Evolutionary conservation across 768 basidiomycete genomes (phyloP).

Genomic region (Hydnum rufescens): DNA sequence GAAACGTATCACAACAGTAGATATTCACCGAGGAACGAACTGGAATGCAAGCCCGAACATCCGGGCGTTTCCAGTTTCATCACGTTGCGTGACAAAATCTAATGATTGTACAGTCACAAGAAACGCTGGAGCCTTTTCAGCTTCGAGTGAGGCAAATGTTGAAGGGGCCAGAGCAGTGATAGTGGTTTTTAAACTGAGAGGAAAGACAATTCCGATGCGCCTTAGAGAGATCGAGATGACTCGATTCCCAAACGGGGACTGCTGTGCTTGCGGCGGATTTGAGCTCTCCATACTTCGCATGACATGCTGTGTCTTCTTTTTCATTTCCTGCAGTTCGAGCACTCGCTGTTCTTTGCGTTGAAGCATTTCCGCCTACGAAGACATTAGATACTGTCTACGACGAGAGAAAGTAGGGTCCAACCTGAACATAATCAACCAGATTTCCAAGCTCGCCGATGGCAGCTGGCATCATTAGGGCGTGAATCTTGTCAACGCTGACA

Average conservation of each 20-base stretch:
- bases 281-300: slow-evolving; percentile 45
- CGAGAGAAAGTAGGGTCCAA: not conserved
- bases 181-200: slow-evolving; percentile 31
- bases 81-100: slow-evolving; percentile 48
- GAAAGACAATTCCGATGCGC: slow-evolving; percentile 80
- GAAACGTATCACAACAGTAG: not conserved
- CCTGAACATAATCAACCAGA: slow-evolving; percentile 71
- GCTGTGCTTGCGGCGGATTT: slow-evolving; percentile 5
- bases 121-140: slow-evolving; percentile 43
- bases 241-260: slow-evolving; percentile 19
- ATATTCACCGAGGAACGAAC: slow-evolving; percentile 38
- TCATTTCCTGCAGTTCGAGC: slow-evolving; percentile 62
- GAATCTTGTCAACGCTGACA: slow-evolving; percentile 49
- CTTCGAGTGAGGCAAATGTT: not conserved
- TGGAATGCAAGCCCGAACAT: slow-evolving; percentile 66
- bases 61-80: slow-evolving; percentile 56
- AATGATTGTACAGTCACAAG: slow-evolving; percentile 65
- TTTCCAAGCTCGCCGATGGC: slow-evolving; percentile 83
- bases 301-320: slow-evolving; percentile 54
- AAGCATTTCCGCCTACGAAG: slow-evolving; percentile 47
- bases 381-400: slow-evolving; percentile 11
- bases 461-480: slow-evolving; percentile 87
- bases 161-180: slow-evolving; percentile 30
- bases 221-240: slow-evolving; percentile 21
- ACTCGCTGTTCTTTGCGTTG: slow-evolving; percentile 56